Percentiles rank a stretch among this genome's conserved stretches.
phyloP scores from a whole-genome alignment of 2,329 filamentous ascomycete genomes.

The Penicillium sumatraense region DNA sequence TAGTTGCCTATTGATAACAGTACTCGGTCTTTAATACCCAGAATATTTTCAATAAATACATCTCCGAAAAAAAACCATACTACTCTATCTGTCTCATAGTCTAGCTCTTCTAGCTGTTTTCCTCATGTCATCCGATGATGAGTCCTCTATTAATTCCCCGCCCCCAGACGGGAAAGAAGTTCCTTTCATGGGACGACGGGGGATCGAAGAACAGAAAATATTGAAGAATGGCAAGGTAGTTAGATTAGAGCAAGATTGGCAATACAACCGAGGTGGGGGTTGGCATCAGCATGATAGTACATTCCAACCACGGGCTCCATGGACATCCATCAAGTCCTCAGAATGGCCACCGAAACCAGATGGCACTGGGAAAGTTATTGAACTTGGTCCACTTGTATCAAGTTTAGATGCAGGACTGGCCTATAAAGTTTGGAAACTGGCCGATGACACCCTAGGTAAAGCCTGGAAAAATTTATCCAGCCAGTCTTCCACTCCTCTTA shows the following conservation, averaged over 20 bases:
- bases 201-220: background rate
- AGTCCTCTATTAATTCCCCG: too few relatives aligned
- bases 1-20: too few relatives aligned
- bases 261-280: background rate
- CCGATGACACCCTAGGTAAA: slow-evolving; percentile 25
- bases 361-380: slow-evolving; percentile 29
- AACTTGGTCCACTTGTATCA: slow-evolving; percentile 30
- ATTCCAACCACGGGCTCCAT: background rate
- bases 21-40: too few relatives aligned
- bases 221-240: background rate
- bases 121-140: background rate
- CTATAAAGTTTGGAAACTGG: slow-evolving; percentile 32
- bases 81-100: background rate
- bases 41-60: background rate
- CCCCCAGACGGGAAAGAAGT: too few relatives aligned
- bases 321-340: background rate
- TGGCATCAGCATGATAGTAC: background rate
- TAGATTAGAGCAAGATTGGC: background rate
- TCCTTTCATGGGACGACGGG: background rate
- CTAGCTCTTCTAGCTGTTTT: background rate
- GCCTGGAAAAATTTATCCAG: slow-evolving; percentile 12
- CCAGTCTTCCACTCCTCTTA: background rate
- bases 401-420: slow-evolving; percentile 30
- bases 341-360: slow-evolving; percentile 30
- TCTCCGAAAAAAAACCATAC: background rate